Percentiles rank a stretch among this genome's conserved stretches.
Conservation (phyloP, 768 basidiomycete genomes). For the Chalciporus piperatus region DNA sequence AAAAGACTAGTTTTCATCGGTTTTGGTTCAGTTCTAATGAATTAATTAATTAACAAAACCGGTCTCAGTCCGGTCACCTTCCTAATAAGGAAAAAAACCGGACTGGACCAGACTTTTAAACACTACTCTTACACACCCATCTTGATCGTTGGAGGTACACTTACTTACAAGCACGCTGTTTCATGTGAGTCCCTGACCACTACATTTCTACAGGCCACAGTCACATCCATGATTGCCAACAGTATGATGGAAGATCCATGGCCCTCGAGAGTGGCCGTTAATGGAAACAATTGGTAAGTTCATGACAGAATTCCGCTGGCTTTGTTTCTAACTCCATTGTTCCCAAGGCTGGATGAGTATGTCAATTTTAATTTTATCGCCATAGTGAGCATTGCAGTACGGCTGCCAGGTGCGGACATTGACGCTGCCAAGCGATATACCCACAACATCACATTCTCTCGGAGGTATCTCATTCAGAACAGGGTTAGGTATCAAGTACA, state of each 20-base stretch:
- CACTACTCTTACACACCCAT: conserved; percentile 78
- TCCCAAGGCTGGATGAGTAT: conserved; percentile 59
- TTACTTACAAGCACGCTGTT: background rate
- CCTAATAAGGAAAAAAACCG: no score
- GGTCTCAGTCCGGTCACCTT: no score
- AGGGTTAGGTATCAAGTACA: conserved; percentile 70
- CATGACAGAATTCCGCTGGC: background rate
- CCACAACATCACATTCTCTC: conserved; percentile 56
- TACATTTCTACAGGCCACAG: conserved; percentile 48
- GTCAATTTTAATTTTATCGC: conserved; percentile 14
- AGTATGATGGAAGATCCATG: conserved; percentile 71
- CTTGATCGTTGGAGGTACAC: conserved; percentile 70
- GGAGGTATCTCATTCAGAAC: conserved; percentile 80
- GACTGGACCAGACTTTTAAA: no score
- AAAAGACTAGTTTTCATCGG: no score
- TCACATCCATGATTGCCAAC: conserved; percentile 78
- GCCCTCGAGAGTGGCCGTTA: conserved; percentile 82
- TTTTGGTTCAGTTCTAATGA: no score
- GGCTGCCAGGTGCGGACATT: conserved; percentile 45
- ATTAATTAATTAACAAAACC: no score
- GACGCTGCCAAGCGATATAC: conserved; percentile 33
- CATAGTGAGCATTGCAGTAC: background rate
- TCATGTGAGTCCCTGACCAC: background rate
- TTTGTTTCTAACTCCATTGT: background rate
- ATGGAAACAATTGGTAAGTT: conserved; percentile 85